Conservation (phyloP, 2,329 filamentous ascomycete species). For the Aspergillus jensenii region DNA sequence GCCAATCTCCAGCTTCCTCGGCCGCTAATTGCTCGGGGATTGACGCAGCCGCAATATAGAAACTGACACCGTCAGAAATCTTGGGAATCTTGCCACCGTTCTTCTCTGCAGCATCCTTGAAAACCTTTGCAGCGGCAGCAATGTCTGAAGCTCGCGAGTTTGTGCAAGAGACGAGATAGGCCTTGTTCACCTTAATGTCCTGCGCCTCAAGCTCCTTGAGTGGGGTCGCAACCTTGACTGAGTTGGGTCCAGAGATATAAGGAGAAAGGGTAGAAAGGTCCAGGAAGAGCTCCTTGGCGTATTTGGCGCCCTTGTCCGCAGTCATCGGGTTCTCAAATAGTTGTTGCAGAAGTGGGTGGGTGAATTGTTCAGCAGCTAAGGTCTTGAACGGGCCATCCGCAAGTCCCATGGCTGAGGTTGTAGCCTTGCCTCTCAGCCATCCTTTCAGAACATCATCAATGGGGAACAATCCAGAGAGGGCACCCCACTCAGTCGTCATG, state of each 20-base stretch:
- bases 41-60: conserved; percentile 90
- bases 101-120: conserved; percentile 68
- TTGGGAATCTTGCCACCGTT: conserved; percentile 65
- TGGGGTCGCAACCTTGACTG: conserved; percentile 82
- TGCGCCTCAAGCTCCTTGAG: conserved; percentile 70
- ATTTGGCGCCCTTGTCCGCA: conserved; percentile 75
- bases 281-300: conserved; percentile 80
- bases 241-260: conserved; percentile 84
- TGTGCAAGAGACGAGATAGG: conserved; percentile 87
- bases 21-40: conserved; percentile 71
- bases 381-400: conserved; percentile 47
- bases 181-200: conserved; percentile 76
- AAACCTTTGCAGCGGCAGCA: conserved; percentile 77
- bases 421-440: conserved; percentile 79
- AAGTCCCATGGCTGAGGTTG: conserved; percentile 63
- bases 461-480: conserved; percentile 73
- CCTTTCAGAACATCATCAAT: conserved; percentile 69
- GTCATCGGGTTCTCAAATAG: conserved; percentile 65
- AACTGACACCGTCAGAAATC: conserved; percentile 72
- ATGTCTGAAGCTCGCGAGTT: conserved; percentile 82
- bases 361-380: conserved; percentile 61
- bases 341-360: conserved; percentile 70
- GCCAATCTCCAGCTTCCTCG: conserved; percentile 83
- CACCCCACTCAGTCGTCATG: conserved; percentile 83
- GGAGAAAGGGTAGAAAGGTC: conserved; percentile 82